Base-by-base conservation (phyloP, 2,329 filamentous ascomycete species). In the Apiospora phragmitis region DNA sequence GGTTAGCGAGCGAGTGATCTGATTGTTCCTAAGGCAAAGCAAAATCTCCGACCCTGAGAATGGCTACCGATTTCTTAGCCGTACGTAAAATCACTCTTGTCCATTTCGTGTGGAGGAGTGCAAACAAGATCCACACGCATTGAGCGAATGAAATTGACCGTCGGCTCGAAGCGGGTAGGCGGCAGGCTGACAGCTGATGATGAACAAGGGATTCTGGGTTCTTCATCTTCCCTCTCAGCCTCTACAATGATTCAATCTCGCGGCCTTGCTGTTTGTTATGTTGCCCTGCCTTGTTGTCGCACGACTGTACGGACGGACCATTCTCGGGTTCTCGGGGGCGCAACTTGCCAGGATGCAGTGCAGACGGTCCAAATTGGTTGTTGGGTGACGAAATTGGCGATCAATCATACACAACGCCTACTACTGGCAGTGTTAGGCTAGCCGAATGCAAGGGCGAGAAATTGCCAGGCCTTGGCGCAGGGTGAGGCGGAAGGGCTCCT, bases 381-480 rank as follows among this genome's bases (percentile, higher is more conserved):
- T 32, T 18, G 16, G 51, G 26, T 18, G 26, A 35, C 51, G 51
- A 35, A 29, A 59, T 35, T 59, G 51, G 29, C 51, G 51, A 59
- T 59, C 51, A 35, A 45, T 45, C 43, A n/a, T 45, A 41, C 11
- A 41, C 43, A n/a, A 21, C 51, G 21, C 2, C 18, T 35, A 59
- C 51, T 59, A 59, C 26, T 32, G 11, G 49, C 12, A 55, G 12
- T 55, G 26, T 26, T 55, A 55, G 26, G 26, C 49, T 55, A 55
- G 49, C 49, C 49, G 49, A 55, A 55, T 55, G 49, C 49, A 55
- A 55, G 49, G 49, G 49, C 49, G 49, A 55, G 51, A 59, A 35
- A 59, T 59, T 59, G 11, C 51, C 51, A 32, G 7, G 21, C 51
- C 51, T 59, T 59, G 51, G 51, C 29, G 16, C 51, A 59, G 26